Percentiles rank a stretch among this genome's conserved stretches.
Conservation (phyloP, 176 grass and related monocot genomes). For the Alloteropsis semialata region DNA sequence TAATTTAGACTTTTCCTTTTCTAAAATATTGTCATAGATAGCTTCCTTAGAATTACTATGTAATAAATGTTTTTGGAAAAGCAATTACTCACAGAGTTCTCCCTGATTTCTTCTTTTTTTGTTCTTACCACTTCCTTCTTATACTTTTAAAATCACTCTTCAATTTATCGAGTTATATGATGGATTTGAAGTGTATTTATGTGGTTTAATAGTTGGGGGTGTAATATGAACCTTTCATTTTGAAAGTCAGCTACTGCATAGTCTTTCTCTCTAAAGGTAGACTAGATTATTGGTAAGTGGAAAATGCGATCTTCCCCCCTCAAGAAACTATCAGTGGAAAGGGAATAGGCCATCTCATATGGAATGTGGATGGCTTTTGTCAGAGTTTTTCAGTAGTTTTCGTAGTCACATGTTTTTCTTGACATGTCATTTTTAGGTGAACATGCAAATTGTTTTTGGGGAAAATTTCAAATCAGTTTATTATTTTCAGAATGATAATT, state of each 20-base stretch:
- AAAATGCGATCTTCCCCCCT: not conserved
- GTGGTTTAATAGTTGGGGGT: not conserved
- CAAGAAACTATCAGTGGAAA: not conserved
- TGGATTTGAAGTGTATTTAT: not conserved
- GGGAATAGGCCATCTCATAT: not conserved
- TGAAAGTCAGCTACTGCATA: not conserved
- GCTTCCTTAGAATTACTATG: not conserved
- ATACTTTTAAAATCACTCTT: not conserved
- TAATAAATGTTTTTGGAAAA: not conserved
- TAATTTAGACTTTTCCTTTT: no score
- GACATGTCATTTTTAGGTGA: no score
- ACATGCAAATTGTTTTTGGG: no score
- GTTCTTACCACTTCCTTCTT: not conserved
- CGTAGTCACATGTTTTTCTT: no score
- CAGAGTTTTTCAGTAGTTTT: not conserved
- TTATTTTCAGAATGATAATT: no score
- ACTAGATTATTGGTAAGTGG: not conserved
- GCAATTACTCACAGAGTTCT: not conserved
- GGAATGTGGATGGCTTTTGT: not conserved
- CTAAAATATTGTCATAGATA: not conserved
- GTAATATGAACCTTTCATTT: not conserved
- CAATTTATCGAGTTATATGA: not conserved
- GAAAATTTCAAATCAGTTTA: no score
- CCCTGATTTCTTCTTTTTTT: not conserved
- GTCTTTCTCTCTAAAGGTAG: not conserved